Conservation (phyloP, 495 filamentous ascomycete genomes). For the Tuber magnatum region DNA sequence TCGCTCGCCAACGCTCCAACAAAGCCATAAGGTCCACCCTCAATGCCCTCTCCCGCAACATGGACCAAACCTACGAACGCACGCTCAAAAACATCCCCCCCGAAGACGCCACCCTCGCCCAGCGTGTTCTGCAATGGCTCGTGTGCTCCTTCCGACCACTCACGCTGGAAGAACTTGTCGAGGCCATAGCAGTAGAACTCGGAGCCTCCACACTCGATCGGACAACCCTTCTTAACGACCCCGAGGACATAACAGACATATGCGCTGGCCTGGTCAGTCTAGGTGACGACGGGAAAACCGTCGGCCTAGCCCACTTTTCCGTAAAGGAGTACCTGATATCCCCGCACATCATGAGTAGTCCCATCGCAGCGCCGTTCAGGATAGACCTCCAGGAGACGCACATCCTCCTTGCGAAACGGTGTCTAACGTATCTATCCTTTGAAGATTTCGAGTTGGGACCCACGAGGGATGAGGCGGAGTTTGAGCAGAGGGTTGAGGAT, state of each 20-base stretch:
- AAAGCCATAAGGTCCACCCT: slow-evolving; percentile 4
- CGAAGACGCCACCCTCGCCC: slow-evolving; percentile 6
- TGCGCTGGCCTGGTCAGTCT: slow-evolving; percentile 20
- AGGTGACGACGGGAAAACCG: not conserved
- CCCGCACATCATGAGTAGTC: not conserved
- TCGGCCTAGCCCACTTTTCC: slow-evolving; percentile 44
- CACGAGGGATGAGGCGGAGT: slow-evolving; percentile 2
- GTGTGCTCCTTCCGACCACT: slow-evolving; percentile 15
- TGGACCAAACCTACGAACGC: slow-evolving; percentile 17
- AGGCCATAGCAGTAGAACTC: slow-evolving; percentile 22
- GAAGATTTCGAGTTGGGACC: slow-evolving; percentile 18
- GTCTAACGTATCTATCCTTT: slow-evolving; percentile 41
- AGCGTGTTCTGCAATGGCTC: slow-evolving; percentile 22
- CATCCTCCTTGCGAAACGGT: slow-evolving; percentile 38
- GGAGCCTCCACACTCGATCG: slow-evolving; percentile 9
- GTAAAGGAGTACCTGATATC: slow-evolving; percentile 45
- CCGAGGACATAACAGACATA: not conserved
- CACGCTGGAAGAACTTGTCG: slow-evolving; percentile 17
- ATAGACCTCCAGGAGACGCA: slow-evolving; percentile 27
- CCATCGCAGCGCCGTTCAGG: not conserved
- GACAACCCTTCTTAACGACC: slow-evolving; percentile 21
- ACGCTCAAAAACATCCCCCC: slow-evolving; percentile 5
- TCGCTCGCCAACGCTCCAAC: not conserved
- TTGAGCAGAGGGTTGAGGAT: not conserved
- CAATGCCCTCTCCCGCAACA: slow-evolving; percentile 8